Conservation (phyloP, 2,329 filamentous ascomycete genomes). For the Colletotrichum musicola region DNA sequence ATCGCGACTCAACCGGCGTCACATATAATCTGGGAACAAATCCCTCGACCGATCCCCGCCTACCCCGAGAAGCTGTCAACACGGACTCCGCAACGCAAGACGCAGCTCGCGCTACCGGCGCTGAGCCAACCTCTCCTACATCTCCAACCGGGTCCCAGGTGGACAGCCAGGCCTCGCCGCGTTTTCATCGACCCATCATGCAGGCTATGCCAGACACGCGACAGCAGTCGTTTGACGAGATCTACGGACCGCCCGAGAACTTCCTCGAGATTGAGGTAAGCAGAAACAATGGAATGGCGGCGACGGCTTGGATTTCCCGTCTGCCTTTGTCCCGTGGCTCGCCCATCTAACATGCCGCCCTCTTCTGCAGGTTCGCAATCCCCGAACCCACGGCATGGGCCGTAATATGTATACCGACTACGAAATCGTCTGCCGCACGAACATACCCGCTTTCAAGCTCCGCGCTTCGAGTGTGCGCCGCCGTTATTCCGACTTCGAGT, state of each 20-base stretch:
- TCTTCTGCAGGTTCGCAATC: conserved; percentile 81
- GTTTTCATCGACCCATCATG: conserved; percentile 67
- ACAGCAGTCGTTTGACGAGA: conserved; percentile 97
- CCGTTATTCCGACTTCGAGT: conserved; percentile 98
- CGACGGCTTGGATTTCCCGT: background rate
- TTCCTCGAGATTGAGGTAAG: conserved; percentile 96
- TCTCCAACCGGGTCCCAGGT: conserved; percentile 41
- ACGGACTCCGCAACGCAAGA: conserved; percentile 57
- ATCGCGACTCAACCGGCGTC: background rate
- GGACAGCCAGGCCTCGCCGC: conserved; percentile 46
- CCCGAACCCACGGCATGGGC: conserved; percentile 93
- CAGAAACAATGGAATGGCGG: conserved; percentile 22
- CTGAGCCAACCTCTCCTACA: conserved; percentile 43
- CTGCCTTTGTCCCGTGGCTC: no score
- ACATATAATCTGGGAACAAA: background rate
- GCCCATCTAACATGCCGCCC: conserved; percentile 11
- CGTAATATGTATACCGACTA: conserved; percentile 99
- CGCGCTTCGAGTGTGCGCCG: conserved; percentile 88
- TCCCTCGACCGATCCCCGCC: background rate
- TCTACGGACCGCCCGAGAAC: conserved; percentile 98
- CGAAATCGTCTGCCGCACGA: conserved; percentile 97
- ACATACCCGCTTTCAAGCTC: conserved; percentile 98
- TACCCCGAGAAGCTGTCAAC: conserved; percentile 50
- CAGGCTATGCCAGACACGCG: conserved; percentile 79
- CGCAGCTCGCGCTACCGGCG: conserved; percentile 49